A percentile compares a stretch with the other conserved stretches of the same genome.
Conservation (phyloP, 345 rosid genomes). For the Sisymbrium altissimum region DNA sequence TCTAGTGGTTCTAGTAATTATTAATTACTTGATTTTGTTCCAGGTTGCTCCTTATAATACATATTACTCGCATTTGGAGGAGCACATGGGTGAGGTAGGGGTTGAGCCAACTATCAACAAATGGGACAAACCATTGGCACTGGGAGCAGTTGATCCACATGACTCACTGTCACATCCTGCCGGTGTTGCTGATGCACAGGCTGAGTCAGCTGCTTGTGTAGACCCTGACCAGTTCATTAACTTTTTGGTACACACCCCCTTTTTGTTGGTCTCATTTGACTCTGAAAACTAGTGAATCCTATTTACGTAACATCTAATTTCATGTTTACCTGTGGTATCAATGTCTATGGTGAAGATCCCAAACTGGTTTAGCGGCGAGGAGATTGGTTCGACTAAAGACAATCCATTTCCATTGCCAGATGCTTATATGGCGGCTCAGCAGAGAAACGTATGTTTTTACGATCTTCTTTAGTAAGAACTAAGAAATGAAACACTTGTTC, state of each 20-base stretch:
- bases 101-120: slow-evolving; percentile 71
- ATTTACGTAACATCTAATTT: slow-evolving; percentile 1
- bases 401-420: slow-evolving; percentile 89
- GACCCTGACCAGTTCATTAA: slow-evolving; percentile 93
- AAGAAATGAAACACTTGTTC: neutral
- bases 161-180: slow-evolving; percentile 98
- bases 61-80: slow-evolving; percentile 83
- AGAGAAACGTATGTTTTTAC: slow-evolving; percentile 63
- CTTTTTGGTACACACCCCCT: slow-evolving; percentile 68
- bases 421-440: slow-evolving; percentile 62
- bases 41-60: slow-evolving; percentile 99
- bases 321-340: neutral
- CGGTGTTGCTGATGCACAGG: slow-evolving; percentile 87
- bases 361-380: slow-evolving; percentile 78
- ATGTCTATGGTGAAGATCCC: slow-evolving; percentile 62
- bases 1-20: neutral
- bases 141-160: slow-evolving; percentile 92
- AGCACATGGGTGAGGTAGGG: slow-evolving; percentile 86
- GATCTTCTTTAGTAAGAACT: neutral
- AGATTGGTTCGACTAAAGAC: slow-evolving; percentile 64
- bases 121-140: slow-evolving; percentile 86
- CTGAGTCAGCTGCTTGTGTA: slow-evolving; percentile 74
- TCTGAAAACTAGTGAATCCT: neutral
- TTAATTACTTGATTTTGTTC: slow-evolving; percentile 9
- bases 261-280: neutral